Evolutionary conservation across 139 green algal species (phyloP).

Genomic region (Astrephomene gubernaculifera): DNA sequence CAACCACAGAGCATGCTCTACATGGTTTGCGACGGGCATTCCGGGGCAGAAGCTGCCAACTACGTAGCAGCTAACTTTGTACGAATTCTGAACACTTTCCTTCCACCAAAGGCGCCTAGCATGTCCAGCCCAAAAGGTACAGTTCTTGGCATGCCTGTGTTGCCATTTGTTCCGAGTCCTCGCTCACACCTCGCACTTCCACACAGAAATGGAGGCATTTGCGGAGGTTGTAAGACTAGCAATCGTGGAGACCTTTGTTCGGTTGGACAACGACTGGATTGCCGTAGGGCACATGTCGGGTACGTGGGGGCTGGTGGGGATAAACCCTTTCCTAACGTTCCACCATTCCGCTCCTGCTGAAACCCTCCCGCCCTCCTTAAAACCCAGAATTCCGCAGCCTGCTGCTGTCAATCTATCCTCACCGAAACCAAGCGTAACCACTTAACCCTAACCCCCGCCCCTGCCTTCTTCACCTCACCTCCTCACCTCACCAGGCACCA

Average conservation of each 20-base stretch:
- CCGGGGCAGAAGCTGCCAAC: slow-evolving; percentile 48
- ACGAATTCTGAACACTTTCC: slow-evolving; percentile 10
- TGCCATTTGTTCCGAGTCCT: background rate
- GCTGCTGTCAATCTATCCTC: too few species aligned
- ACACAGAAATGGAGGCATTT: slow-evolving; percentile 42
- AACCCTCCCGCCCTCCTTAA: too few species aligned
- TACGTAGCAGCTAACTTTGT: slow-evolving; percentile 46
- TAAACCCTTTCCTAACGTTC: background rate
- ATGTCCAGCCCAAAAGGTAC: slow-evolving; percentile 16
- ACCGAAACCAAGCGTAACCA: too few species aligned
- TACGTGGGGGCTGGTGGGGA: background rate
- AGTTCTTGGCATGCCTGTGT: background rate
- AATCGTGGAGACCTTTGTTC: slow-evolving; percentile 40
- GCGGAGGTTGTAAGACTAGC: slow-evolving; percentile 23
- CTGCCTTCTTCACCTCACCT: too few species aligned
- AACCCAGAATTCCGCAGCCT: too few species aligned
- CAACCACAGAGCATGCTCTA: slow-evolving; percentile 49
- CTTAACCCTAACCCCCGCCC: too few species aligned
- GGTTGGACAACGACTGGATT: slow-evolving; percentile 57
- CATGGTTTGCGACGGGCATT: slow-evolving; percentile 64
- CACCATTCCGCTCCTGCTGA: too few species aligned
- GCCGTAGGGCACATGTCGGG: slow-evolving; percentile 43
- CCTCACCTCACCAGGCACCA: too few species aligned
- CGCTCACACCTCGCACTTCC: background rate
- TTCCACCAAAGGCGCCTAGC: slow-evolving; percentile 11